A percentile compares a stretch with the other conserved stretches of the same genome.
phyloP scores from a whole-genome alignment of 176 grass and related monocot species.

The Phoenix dactylifera region DNA sequence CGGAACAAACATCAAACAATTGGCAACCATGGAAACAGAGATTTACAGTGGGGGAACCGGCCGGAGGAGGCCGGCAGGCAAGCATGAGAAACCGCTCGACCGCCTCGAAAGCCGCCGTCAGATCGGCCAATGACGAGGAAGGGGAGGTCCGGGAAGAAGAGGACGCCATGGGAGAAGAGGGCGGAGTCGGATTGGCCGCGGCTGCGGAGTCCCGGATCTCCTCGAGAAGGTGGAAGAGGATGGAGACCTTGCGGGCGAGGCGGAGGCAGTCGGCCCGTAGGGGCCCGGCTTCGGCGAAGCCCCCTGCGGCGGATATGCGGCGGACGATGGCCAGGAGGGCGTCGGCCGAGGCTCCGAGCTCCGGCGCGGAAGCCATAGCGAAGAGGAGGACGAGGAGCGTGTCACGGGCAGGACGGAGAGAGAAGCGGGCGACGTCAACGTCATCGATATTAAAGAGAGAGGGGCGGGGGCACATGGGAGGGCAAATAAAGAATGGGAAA shows the following conservation, averaged over 20 bases:
- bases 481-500: no score
- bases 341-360: conserved; percentile 13
- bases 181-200: not conserved
- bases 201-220: conserved; percentile 45
- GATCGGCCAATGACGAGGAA: conserved; percentile 31
- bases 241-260: conserved; percentile 68
- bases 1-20: no score
- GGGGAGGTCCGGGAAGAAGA: no score
- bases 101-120: conserved; percentile 51
- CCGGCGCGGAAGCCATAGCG: no score
- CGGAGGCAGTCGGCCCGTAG: conserved; percentile 65
- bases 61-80: not conserved
- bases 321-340: conserved; percentile 31
- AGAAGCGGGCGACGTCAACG: no score
- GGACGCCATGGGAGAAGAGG: no score
- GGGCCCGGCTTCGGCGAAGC: conserved; percentile 18
- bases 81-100: conserved; percentile 56
- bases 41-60: no score
- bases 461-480: no score
- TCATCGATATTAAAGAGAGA: no score
- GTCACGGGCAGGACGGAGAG: no score
- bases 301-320: conserved; percentile 8
- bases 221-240: conserved; percentile 69
- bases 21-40: no score
- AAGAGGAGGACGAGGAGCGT: no score